Evolutionary conservation across 495 filamentous ascomycete species (phyloP).

Genomic region (Penicillium atrosanguineum): DNA sequence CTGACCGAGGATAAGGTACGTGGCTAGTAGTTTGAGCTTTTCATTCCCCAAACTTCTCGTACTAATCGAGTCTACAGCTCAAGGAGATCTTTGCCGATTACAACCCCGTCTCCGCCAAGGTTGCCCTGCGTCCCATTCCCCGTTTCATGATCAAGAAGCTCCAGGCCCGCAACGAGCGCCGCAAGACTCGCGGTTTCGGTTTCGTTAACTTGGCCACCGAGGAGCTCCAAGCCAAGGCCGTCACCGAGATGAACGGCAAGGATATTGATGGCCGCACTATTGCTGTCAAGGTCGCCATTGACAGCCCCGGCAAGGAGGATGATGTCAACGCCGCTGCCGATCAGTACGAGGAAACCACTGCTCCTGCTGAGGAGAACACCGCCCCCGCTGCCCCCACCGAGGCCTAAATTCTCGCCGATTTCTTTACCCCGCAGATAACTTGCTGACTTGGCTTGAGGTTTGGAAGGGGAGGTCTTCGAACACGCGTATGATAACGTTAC

Average conservation of each 20-base stretch:
- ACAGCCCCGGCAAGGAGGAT: constrained; percentile 98
- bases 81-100: constrained; percentile 93
- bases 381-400: constrained; percentile 25
- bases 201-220: constrained; percentile 96
- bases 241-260: constrained; percentile 98
- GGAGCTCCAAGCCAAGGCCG: constrained; percentile 94
- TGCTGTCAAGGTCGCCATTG: constrained; percentile 98
- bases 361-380: constrained; percentile 40
- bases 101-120: constrained; percentile 89
- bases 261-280: constrained; percentile 98
- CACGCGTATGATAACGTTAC: constrained; percentile 18
- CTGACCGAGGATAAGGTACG: constrained; percentile 92
- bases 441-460: constrained; percentile 13
- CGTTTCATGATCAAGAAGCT: constrained; percentile 99
- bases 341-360: constrained; percentile 41
- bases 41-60: background rate
- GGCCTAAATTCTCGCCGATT: constrained; percentile 32
- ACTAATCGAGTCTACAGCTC: constrained; percentile 56
- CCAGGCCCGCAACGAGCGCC: constrained; percentile 92
- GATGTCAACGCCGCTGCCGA: constrained; percentile 69
- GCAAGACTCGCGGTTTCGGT: constrained; percentile 98
- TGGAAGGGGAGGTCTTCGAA: constrained; percentile 1
- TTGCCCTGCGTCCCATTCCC: constrained; percentile 95
- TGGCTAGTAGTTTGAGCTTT: background rate
- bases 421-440: constrained; percentile 25